Percentiles rank a stretch among this genome's conserved stretches.
Conservation (phyloP, 2,329 filamentous ascomycete genomes). For the Aspergillus uvarum region DNA sequence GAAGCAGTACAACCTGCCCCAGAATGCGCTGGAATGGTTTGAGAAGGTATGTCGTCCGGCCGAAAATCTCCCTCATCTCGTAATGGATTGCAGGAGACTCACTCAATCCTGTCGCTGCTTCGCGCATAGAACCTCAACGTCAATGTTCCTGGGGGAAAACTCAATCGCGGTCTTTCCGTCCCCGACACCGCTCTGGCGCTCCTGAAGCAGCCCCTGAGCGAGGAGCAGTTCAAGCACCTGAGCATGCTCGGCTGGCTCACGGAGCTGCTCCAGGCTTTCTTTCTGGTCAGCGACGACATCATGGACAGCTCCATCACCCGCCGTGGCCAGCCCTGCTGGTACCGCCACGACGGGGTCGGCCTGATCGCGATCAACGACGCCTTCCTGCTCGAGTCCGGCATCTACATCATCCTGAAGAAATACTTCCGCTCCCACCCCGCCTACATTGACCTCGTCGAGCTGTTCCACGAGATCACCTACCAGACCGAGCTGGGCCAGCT, state of each 20-base stretch:
- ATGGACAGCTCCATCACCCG: slow-evolving; percentile 97
- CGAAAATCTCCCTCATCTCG: background rate
- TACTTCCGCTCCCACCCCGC: slow-evolving; percentile 83
- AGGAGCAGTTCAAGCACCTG: slow-evolving; percentile 83
- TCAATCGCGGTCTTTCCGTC: slow-evolving; percentile 97
- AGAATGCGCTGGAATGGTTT: slow-evolving; percentile 81
- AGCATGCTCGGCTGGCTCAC: slow-evolving; percentile 95
- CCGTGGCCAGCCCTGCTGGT: slow-evolving; percentile 94
- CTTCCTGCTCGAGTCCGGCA: slow-evolving; percentile 88
- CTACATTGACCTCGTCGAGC: slow-evolving; percentile 89
- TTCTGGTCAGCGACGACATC: slow-evolving; percentile 97
- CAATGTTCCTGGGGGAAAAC: slow-evolving; percentile 93
- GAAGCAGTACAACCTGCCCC: slow-evolving; percentile 77
- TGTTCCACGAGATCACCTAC: slow-evolving; percentile 92
- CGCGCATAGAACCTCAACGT: slow-evolving; percentile 68
- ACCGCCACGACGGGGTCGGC: slow-evolving; percentile 82
- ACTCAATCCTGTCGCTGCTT: background rate
- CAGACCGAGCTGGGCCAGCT: slow-evolving; percentile 95
- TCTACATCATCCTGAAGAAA: slow-evolving; percentile 91
- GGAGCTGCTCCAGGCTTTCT: slow-evolving; percentile 97
- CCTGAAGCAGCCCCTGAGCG: slow-evolving; percentile 66
- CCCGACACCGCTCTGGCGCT: slow-evolving; percentile 85
- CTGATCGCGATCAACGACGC: slow-evolving; percentile 98
- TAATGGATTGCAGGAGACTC: background rate
- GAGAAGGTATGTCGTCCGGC: slow-evolving; percentile 61